A percentile compares a stretch with the other conserved stretches of the same genome.
Evolutionary conservation across 2,329 filamentous ascomycete genomes (phyloP).

Genomic region (Botrytis byssoidea): DNA sequence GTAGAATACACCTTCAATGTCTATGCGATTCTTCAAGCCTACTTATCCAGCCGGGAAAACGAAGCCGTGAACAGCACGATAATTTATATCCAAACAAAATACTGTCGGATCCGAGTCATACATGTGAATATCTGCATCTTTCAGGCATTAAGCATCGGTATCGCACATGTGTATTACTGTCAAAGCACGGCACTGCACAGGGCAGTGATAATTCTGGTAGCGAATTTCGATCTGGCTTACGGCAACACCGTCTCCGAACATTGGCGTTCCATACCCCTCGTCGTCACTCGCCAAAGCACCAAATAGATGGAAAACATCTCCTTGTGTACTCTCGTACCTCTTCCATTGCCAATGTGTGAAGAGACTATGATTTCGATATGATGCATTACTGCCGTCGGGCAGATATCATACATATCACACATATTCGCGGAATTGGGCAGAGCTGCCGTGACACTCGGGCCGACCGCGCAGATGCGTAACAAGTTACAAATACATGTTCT

Average conservation of each 20-base stretch:
- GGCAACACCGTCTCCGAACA: slow-evolving; percentile 4
- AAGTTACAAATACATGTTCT: background rate
- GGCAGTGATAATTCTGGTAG: slow-evolving; percentile 5
- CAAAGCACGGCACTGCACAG: slow-evolving; percentile 1
- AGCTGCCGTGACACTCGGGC: slow-evolving; percentile 18
- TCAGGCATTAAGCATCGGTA: background rate
- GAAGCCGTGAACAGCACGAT: slow-evolving; percentile 4
- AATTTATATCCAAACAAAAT: slow-evolving; percentile 13
- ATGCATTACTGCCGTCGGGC: slow-evolving; percentile 5
- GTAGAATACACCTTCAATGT: background rate
- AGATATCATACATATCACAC: slow-evolving; percentile 1
- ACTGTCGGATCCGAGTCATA: slow-evolving; percentile 8
- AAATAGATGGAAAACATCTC: background rate
- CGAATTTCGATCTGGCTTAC: slow-evolving; percentile 9
- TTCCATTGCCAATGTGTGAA: slow-evolving; percentile 6
- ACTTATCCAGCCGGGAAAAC: background rate
- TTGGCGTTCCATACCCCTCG: slow-evolving; percentile 12
- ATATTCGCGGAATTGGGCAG: slow-evolving; percentile 11
- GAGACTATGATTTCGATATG: background rate
- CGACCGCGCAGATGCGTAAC: slow-evolving; percentile 14
- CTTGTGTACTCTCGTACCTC: background rate
- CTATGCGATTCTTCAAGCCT: background rate
- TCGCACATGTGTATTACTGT: slow-evolving; percentile 1
- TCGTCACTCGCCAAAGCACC: slow-evolving; percentile 2
- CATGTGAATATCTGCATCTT: slow-evolving; percentile 1